phyloP scores from a whole-genome alignment of 306 rosid species.

The Vicia sativa region DNA sequence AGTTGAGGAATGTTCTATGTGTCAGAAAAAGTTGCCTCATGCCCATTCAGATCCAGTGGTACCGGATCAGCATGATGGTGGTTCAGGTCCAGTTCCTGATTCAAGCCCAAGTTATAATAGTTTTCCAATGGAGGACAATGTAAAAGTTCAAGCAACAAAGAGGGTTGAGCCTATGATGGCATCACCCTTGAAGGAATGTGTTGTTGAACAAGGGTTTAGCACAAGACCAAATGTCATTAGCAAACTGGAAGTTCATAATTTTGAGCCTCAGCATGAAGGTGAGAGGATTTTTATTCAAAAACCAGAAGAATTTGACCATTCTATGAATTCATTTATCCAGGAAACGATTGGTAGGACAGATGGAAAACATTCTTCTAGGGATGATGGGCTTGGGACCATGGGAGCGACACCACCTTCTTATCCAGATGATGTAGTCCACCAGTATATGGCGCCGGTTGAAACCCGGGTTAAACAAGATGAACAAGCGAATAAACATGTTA shows the following conservation, averaged over 20 bases:
- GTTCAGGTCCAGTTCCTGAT: conserved; percentile 52
- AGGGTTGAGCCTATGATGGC: conserved; percentile 39
- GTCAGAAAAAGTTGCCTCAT: conserved; percentile 79
- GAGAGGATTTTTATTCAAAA: conserved; percentile 47
- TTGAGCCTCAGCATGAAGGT: conserved; percentile 49
- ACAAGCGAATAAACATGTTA: conserved; percentile 38
- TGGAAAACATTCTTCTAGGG: conserved; percentile 49
- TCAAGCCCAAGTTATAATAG: conserved; percentile 49
- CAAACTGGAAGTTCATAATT: conserved; percentile 51
- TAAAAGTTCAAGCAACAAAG: conserved; percentile 52
- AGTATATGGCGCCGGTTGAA: conserved; percentile 43
- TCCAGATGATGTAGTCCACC: conserved; percentile 51
- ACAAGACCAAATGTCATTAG: conserved; percentile 47
- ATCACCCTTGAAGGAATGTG: conserved; percentile 52
- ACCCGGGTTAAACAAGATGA: conserved; percentile 48
- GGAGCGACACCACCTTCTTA: conserved; percentile 40
- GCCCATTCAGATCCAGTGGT: conserved; percentile 77
- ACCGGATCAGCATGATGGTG: conserved; percentile 53
- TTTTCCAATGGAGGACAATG: conserved; percentile 56
- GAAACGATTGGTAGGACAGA: conserved; percentile 48
- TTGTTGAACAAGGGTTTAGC: conserved; percentile 54
- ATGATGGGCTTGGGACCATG: conserved; percentile 46
- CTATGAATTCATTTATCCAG: conserved; percentile 40
- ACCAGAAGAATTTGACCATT: conserved; percentile 41
- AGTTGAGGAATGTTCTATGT: conserved; percentile 67